Base-by-base conservation (phyloP, 2,329 filamentous ascomycete genomes). In the Pseudogymnoascus sp. region DNA sequence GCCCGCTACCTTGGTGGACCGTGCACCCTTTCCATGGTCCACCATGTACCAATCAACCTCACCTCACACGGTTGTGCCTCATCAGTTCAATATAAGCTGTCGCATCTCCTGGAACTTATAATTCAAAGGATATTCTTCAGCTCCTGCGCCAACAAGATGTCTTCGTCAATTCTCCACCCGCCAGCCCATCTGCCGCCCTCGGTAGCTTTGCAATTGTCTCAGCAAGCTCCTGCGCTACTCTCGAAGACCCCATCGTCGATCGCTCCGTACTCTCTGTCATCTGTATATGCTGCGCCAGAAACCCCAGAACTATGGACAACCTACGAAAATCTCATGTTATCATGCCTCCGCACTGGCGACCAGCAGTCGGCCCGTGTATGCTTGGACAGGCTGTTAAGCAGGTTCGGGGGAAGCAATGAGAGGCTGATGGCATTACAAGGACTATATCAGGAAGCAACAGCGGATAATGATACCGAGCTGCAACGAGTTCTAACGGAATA, bases 331-430 rank as follows among this genome's bases (percentile, higher is more conserved):
- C 82, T 97, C 16, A 79, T 97, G 67, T 78, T 94, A 35, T 86
- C 91, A 30, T 94, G 90, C 70, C 82, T 99, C 38, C 88, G 90
- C 60, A 92, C 90, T 0, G 89, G 90, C 61, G 90, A 97, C 74
- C 88, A 95, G 69, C 78, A 84, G 66, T 84, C 90, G 23, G 94
- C 94, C 23, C 84, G 85, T 67, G 74, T 86, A 68, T 90, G 90
- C 72, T 81, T 97, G 38, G 84, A 90, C 70, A 84, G 87, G 65
- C 82, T 99, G 52, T 86, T 85, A 4, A 79, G 83, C 64, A 89
- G 94, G 58, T 99, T 99, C 73, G 92, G 93, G 25, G 79, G 83
- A 25, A 80, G 84, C 36, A 96, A 97, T 75, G 91, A 97, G 76
- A 87, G 91, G 67, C 82, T 97, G 60, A 88, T 93, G 82, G 92